Evolutionary conservation across 169 alveolate species (phyloP), one percentile per base, ranked within the genome.

Genomic region (Plasmodium cynomolgi): DNA sequence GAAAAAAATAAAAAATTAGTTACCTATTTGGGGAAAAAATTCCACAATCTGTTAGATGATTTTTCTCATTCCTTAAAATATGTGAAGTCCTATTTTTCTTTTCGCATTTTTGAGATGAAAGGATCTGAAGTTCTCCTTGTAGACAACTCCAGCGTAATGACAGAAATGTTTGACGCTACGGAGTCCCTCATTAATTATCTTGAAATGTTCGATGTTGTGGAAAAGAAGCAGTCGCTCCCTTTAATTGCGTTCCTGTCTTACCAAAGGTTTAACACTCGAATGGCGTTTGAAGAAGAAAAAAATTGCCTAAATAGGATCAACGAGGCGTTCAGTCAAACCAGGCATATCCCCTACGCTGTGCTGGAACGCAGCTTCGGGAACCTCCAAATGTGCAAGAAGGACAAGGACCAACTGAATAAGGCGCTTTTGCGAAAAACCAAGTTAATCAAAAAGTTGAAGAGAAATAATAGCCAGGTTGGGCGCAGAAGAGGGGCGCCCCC

Each of bases 51-150:
- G 37, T 90, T 79, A 44, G 91, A 90, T 58, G 73, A 90, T 34
- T 41, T 80, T 29, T 47, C 47, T 47, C 56, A 90, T n/a, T 44
- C 84, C 8, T 81, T 90, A 37, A 71, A 58, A 20, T 90, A 37
- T 79, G 15, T 90, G 58, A 90, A 71, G 83, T 68, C 94, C 5
- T 90, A 90, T 29, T 80, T 80, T 7, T 90, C 94, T 0, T 90
- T 80, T 90, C 94, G 94, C 33, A 58, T 90, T 29, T 90, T 86
- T 26, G 94, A 90, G 50, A 74, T 37, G 33, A 90, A 90, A 41
- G 83, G 91, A 58, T 79, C 77, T 9, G 74, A 41, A 2, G 9
- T 17, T 37, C 47, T 90, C 9, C 41, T 56, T 29, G 47, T 81
- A 41, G 75, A 81, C 33, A 81, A 90, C 47, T 81, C 83, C 20